phyloP scores from a whole-genome alignment of 1,284 basidiomycete species.

The Leccinum pseudoinsigne region DNA sequence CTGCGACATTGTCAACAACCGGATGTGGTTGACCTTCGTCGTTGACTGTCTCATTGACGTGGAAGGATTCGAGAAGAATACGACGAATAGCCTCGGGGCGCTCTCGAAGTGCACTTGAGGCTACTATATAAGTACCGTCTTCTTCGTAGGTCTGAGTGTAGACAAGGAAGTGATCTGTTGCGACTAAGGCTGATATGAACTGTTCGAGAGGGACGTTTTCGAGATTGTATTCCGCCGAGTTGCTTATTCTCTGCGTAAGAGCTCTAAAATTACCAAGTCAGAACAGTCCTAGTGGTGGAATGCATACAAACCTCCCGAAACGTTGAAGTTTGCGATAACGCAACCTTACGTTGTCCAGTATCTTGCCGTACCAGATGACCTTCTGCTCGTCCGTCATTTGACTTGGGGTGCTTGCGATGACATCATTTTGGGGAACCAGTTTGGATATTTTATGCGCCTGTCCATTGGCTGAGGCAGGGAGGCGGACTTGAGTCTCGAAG shows the following conservation, averaged over 20 bases:
- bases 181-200: slow-evolving; percentile 81
- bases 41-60: slow-evolving; percentile 59
- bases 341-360: slow-evolving; percentile 91
- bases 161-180: slow-evolving; percentile 92
- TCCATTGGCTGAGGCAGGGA: slow-evolving; percentile 47
- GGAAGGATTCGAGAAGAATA: slow-evolving; percentile 86
- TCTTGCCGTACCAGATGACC: slow-evolving; percentile 89
- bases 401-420: slow-evolving; percentile 27
- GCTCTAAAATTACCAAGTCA: slow-evolving; percentile 47
- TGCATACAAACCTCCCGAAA: slow-evolving; percentile 72
- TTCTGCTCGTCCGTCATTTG: slow-evolving; percentile 82
- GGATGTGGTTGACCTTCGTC: slow-evolving; percentile 51
- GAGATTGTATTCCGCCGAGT: slow-evolving; percentile 92
- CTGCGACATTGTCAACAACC: slow-evolving; percentile 45
- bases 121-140: slow-evolving; percentile 93
- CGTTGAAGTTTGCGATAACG: slow-evolving; percentile 94
- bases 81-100: slow-evolving; percentile 81
- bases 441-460: slow-evolving; percentile 25
- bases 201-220: slow-evolving; percentile 79
- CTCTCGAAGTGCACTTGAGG: slow-evolving; percentile 80
- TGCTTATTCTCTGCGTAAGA: slow-evolving; percentile 87
- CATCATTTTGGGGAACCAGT: slow-evolving; percentile 27
- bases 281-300: slow-evolving; percentile 1
- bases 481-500: slow-evolving; percentile 91
- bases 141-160: slow-evolving; percentile 91